Percentiles rank a stretch among this genome's conserved stretches.
Evolutionary conservation across 148 eudicot genomes (phyloP).

Genomic region (Heliamphora exappendiculata): DNA sequence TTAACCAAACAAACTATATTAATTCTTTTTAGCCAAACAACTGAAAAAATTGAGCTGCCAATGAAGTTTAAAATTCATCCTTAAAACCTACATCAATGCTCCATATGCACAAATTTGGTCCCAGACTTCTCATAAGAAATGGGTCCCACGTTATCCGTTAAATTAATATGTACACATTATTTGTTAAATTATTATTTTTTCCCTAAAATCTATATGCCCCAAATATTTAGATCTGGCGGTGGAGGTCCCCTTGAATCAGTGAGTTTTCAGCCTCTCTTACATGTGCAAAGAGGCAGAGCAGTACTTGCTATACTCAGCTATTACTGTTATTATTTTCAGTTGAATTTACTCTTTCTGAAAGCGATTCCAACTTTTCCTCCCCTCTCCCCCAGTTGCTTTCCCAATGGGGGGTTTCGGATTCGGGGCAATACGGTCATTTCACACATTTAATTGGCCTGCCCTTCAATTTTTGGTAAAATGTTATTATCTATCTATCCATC

Average conservation of each 20-base stretch:
- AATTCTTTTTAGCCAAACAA: too few relatives aligned
- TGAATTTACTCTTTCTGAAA: slow-evolving; percentile 9
- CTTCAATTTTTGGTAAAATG: not conserved
- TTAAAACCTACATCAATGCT: too few relatives aligned
- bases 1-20: too few relatives aligned
- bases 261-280: slow-evolving; percentile 10
- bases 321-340: not conserved
- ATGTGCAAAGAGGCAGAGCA: slow-evolving; percentile 23
- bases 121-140: not conserved
- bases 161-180: too few relatives aligned
- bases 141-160: too few relatives aligned
- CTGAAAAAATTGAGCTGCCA: too few relatives aligned
- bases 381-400: not conserved
- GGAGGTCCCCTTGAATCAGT: slow-evolving; percentile 3
- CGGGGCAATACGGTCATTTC: slow-evolving; percentile 1
- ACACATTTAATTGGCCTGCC: not conserved
- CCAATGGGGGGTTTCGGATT: slow-evolving; percentile 10
- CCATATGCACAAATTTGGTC: not conserved
- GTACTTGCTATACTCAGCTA: slow-evolving; percentile 3
- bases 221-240: slow-evolving; percentile 3
- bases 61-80: too few relatives aligned
- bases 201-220: too few relatives aligned
- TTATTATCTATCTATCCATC: not conserved
- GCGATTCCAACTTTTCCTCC: slow-evolving; percentile 8
- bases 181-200: too few relatives aligned